Conservation (phyloP, 176 grass and related monocot genomes). For the Triticum urartu region DNA sequence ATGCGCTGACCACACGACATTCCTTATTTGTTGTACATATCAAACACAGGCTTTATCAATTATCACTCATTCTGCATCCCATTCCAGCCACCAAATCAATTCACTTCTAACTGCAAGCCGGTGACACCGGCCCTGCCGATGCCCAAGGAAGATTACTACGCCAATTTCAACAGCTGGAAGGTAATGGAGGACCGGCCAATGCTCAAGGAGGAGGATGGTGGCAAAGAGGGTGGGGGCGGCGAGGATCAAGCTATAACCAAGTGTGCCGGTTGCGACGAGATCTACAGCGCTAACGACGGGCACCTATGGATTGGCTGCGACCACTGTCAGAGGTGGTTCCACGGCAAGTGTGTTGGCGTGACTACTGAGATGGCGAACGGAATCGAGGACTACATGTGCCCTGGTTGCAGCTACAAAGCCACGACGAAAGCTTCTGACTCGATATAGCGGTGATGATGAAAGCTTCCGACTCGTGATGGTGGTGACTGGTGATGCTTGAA, state of each 20-base stretch:
- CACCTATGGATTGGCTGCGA: slow-evolving; percentile 79
- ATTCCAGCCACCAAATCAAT: slow-evolving; percentile 21
- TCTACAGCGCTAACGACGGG: slow-evolving; percentile 13
- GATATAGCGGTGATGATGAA: not conserved
- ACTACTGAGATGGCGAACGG: slow-evolving; percentile 53
- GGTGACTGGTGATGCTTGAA: not conserved
- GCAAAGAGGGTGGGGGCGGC: slow-evolving; percentile 18
- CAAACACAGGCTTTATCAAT: not conserved
- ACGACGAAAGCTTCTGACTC: not conserved
- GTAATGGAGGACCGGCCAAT: not conserved
- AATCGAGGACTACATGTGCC: slow-evolving; percentile 70
- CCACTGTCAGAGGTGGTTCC: slow-evolving; percentile 71
- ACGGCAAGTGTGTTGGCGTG: slow-evolving; percentile 67
- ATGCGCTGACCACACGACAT: not conserved
- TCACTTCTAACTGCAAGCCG: slow-evolving; percentile 28
- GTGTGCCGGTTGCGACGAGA: slow-evolving; percentile 46
- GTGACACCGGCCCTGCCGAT: slow-evolving; percentile 13
- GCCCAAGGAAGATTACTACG: not conserved
- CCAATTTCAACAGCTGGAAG: not conserved
- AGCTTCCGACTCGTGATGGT: not conserved
- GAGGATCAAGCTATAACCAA: slow-evolving; percentile 34
- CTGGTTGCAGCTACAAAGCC: slow-evolving; percentile 57
- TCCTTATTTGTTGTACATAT: not conserved
- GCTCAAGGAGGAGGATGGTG: not conserved
- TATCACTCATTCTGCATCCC: not conserved